Evolutionary conservation across 306 rosid species (phyloP), one percentile per base, ranked within the genome.

Genomic region (Herpetospermum pedunculosum): DNA sequence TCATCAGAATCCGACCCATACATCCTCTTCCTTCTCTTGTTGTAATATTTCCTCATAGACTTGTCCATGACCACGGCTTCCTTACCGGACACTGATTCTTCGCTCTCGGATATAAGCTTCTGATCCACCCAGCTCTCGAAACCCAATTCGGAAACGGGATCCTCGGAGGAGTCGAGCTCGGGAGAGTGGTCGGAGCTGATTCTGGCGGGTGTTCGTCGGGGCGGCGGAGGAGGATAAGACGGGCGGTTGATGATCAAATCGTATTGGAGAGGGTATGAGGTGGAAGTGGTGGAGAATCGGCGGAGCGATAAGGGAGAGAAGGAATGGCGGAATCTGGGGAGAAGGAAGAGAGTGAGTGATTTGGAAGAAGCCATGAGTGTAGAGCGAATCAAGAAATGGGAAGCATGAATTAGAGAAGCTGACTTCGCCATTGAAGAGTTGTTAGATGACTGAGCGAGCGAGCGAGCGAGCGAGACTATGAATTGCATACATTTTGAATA

Each of bases 201-300:
- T 64, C 90, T 83, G 47, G 82, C 40, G 75, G 83, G 82, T 72
- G 72, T 85, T 26, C 81, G 87, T 70, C 65, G 86, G 59, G 81
- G 76, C 41, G 73, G 80, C 11, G 80, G 77, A 19, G 92, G 80
- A 49, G 94, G 78, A 43, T 85, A 80, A 8, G 83, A 65, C 1
- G 96, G 97, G 67, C 89, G 96, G 79, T 70, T 85, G 84, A 93
- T 75, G 53, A 90, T 89, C 72, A 90, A 50, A n/a, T 93, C 97
- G 82, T 93, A 93, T 6, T 93, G 96, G 29, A 93, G 98, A 3
- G 98, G 98, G 78, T 81, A 93, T 0, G 77, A 88, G 7, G 98
- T 84, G 52, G 83, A 80, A 2, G 71, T 80, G 68, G 93, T 84
- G 25, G 89, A 87, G 44, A 87, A 80, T 14, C 68, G 41, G 2